Percentiles rank a stretch among this genome's conserved stretches.
Conservation (phyloP, 2,329 filamentous ascomycete genomes). For the Alternaria arbusti region DNA sequence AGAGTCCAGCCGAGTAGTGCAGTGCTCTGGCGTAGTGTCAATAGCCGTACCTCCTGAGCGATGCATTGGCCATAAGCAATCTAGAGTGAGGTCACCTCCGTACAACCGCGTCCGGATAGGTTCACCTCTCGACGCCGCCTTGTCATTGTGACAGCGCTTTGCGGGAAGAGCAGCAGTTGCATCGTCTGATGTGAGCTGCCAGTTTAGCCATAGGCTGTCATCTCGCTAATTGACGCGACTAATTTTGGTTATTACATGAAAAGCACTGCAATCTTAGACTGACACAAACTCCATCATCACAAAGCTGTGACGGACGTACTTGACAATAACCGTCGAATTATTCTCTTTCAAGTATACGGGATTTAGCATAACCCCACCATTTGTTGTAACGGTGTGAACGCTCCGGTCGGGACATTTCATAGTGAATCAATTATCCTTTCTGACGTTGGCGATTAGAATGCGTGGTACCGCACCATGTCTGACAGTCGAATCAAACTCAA, state of each 20-base stretch:
- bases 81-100: constrained; percentile 17
- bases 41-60: constrained; percentile 13
- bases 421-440: not conserved
- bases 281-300: constrained; percentile 2
- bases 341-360: not conserved
- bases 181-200: constrained; percentile 12
- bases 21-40: constrained; percentile 3
- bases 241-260: constrained; percentile 15
- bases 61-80: constrained; percentile 23
- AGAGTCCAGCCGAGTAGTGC: not conserved
- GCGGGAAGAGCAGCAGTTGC: constrained; percentile 2
- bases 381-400: not conserved
- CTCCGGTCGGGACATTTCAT: not conserved
- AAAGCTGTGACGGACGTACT: not conserved
- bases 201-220: constrained; percentile 13
- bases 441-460: not conserved
- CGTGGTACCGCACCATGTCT: not conserved
- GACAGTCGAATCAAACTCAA: constrained; percentile 9
- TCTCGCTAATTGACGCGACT: constrained; percentile 19
- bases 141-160: constrained; percentile 14
- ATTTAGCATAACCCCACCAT: not conserved
- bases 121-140: constrained; percentile 13
- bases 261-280: constrained; percentile 1
- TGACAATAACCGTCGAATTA: not conserved
- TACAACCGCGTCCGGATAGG: constrained; percentile 17